A percentile compares a stretch with the other conserved stretches of the same genome.
These are phyloP conservation scores for Neurospora sp. DNA, from an alignment of 2,329 filamentous ascomycete species.

Conservation along the genomic window DNA sequence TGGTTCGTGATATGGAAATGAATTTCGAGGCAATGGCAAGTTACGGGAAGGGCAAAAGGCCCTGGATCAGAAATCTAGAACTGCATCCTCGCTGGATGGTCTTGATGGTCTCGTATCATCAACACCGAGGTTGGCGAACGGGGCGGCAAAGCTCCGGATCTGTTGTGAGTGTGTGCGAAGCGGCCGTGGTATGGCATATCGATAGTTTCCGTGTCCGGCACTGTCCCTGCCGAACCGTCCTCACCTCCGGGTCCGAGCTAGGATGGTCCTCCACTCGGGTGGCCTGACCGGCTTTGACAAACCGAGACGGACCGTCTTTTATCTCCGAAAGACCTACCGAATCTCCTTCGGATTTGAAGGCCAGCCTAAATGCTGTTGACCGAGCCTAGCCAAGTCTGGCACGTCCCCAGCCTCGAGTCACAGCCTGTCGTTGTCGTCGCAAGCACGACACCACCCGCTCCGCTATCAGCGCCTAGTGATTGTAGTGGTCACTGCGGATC, in stretches of 20 bases:
- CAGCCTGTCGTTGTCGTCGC: background rate
- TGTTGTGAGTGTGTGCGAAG: background rate
- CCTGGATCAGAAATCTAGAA: background rate
- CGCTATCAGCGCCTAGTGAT: background rate
- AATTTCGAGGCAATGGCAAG: background rate
- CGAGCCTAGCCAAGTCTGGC: background rate
- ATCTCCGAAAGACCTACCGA: background rate
- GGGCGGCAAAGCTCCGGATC: background rate
- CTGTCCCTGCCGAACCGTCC: background rate
- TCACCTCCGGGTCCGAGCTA: background rate
- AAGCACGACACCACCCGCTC: background rate
- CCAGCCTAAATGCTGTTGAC: background rate
- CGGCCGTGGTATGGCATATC: too few species aligned
- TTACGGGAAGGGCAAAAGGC: background rate
- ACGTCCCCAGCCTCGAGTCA: background rate
- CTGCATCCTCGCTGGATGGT: background rate
- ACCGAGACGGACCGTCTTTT: background rate
- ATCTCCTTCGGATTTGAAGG: background rate
- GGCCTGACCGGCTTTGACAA: background rate
- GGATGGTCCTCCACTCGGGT: background rate
- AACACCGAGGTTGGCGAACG: background rate
- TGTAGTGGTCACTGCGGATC: background rate
- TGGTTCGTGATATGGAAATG: background rate
- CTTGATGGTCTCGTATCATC: background rate
- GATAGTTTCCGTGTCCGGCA: background rate